Percentiles rank a stretch among this genome's conserved stretches.
These are phyloP conservation scores for Coemansia sp. DNA, from an alignment of 192 early-diverging fungal genomes.

Conservation along the genomic window DNA sequence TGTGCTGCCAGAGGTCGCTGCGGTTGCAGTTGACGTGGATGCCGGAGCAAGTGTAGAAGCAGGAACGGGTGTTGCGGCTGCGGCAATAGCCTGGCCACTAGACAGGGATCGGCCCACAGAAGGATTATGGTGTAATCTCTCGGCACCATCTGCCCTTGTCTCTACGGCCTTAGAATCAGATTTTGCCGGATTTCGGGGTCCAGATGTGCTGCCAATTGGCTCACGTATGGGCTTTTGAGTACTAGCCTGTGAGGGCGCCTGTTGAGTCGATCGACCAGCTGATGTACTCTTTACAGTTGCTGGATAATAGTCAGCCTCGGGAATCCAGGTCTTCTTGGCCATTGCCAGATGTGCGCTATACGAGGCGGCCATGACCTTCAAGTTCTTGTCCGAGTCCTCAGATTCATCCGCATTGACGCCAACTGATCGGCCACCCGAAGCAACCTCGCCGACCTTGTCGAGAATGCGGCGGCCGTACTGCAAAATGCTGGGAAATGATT, in stretches of 20 bases:
- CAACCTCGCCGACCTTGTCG: constrained; percentile 42
- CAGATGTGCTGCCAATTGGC: constrained; percentile 4
- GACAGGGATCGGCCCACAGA: constrained; percentile 15
- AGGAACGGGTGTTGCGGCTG: constrained; percentile 17
- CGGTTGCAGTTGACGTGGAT: constrained; percentile 3
- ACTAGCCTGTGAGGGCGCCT: constrained; percentile 11
- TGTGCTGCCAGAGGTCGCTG: not conserved
- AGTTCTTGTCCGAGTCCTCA: constrained; percentile 34
- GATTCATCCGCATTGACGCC: not conserved
- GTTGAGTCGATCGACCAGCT: not conserved
- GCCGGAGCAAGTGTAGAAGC: not conserved
- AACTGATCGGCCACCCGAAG: constrained; percentile 1
- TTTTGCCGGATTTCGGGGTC: not conserved
- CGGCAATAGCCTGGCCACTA: constrained; percentile 13
- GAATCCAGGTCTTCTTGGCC: constrained; percentile 42
- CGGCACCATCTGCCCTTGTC: constrained; percentile 6
- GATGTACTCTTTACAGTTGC: constrained; percentile 4
- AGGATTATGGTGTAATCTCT: constrained; percentile 11
- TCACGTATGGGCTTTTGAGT: constrained; percentile 11
- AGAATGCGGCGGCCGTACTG: constrained; percentile 36
- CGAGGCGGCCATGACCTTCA: constrained; percentile 48
- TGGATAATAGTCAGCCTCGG: constrained; percentile 40
- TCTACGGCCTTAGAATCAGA: not conserved
- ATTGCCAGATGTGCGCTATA: constrained; percentile 30
- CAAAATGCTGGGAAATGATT: constrained; percentile 38